Evolutionary conservation across 2,329 filamentous ascomycete genomes (phyloP).

Genomic region (Stagonosporopsis tanaceti): DNA sequence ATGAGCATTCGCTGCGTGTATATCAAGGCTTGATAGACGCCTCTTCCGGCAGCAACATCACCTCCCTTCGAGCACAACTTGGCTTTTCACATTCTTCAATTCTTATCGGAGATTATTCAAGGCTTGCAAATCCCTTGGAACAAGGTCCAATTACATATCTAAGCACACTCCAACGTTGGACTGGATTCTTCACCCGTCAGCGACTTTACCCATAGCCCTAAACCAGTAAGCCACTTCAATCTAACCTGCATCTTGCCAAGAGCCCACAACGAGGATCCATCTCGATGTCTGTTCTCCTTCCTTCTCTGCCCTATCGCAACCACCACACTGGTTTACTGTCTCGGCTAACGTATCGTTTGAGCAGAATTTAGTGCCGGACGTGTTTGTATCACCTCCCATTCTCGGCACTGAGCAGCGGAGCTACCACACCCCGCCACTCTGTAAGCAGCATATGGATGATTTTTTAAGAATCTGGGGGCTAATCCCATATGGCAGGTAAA

Average conservation of each 20-base stretch:
- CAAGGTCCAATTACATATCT: conserved; percentile 26
- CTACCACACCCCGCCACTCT: conserved; percentile 35
- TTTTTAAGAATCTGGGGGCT: conserved; percentile 22
- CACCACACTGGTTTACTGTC: conserved; percentile 22
- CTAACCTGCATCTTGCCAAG: conserved; percentile 43
- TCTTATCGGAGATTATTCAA: conserved; percentile 30
- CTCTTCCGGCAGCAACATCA: conserved; percentile 23
- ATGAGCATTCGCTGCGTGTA: neutral
- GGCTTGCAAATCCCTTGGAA: conserved; percentile 30
- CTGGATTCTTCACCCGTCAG: neutral
- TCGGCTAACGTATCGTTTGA: conserved; percentile 35
- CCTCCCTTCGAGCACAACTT: conserved; percentile 10
- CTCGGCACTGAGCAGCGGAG: conserved; percentile 36
- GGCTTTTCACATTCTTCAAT: conserved; percentile 24
- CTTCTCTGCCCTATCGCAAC: conserved; percentile 28
- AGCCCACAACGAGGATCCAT: conserved; percentile 26
- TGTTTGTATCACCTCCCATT: conserved; percentile 42
- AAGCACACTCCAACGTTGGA: conserved; percentile 26
- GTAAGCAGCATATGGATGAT: conserved; percentile 28
- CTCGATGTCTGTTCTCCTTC: conserved; percentile 17
- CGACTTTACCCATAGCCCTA: conserved; percentile 40
- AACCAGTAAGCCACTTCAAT: conserved; percentile 43
- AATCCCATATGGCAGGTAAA: conserved; percentile 45
- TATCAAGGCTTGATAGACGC: neutral
- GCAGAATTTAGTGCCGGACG: conserved; percentile 33